Base-by-base conservation (phyloP, 2,329 filamentous ascomycete species). In the Colletotrichum cereale region DNA sequence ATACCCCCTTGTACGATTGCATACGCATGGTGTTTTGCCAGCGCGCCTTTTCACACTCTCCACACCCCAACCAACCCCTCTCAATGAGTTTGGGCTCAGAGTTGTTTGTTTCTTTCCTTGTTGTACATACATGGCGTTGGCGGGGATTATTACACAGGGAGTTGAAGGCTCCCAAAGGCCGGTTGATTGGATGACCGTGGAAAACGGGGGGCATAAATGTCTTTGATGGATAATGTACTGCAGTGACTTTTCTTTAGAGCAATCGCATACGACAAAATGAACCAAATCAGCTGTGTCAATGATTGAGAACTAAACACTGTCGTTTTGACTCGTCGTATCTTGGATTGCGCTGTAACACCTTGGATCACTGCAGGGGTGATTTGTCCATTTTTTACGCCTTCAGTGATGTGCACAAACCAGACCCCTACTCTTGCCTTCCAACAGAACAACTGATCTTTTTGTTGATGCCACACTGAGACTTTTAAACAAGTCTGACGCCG, bases 41-140 rank as follows among this genome's bases (percentile, higher is more conserved):
- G 76, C 75, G 75, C 77, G 74, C 72, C 72, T 74, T 77, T 76
- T 76, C 74, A 74, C 64, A 56, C 73, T 74, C 48, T 73, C 48
- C 26, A 34, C 48, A 53, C 61, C 36, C 42, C 48, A 34, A 24
- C 65, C 72, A 36, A 36, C 57, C 44, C 38, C 48, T 55, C 31
- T 62, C 56, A 18, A 34, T 44, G 61, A 62, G 66, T 18, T 66
- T 58, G 26, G 58, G 53, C 29, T 24, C 47, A 48, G 66, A 70
- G 69, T 48, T 60, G 24, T 61, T 65, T 65, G 14, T 29, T 34
- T 38, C 48, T 50, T 36, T 34, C 44, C 40, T 72, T 64, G 26
- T 60, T 24, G 47, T 63, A 65, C 42, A 72, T 66, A 72, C 61
- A 62, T 38, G 66, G 70, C 66, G 70, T 72, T 72, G 40, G 47